phyloP scores from a whole-genome alignment of 73 alveolate genomes.

The Halteria grandinella region DNA sequence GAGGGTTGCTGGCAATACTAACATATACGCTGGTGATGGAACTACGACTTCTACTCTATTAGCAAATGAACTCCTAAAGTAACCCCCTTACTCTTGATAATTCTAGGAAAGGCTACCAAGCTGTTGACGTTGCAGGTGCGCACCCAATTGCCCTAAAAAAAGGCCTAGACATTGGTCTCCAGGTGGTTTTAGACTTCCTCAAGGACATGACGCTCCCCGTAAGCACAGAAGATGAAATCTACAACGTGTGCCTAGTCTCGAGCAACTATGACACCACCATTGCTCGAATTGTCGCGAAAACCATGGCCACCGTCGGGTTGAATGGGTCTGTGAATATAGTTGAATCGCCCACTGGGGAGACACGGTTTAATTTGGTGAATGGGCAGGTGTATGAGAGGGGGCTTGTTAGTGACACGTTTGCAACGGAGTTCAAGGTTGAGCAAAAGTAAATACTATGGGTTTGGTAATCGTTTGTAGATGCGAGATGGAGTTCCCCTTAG shows the following conservation, averaged over 20 bases:
- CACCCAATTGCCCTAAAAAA: constrained; percentile 74
- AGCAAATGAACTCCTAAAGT: constrained; percentile 55
- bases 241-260: constrained; percentile 70
- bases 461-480: constrained; percentile 2
- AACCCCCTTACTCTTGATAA: neutral
- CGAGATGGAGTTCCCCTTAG: constrained; percentile 73
- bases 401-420: constrained; percentile 57
- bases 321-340: constrained; percentile 71
- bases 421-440: neutral
- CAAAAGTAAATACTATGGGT: neutral
- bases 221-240: constrained; percentile 68
- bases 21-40: constrained; percentile 93
- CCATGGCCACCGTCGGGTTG: constrained; percentile 54
- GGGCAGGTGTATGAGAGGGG: constrained; percentile 75
- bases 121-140: constrained; percentile 62
- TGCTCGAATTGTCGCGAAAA: constrained; percentile 44
- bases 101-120: constrained; percentile 41
- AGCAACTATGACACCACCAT: constrained; percentile 66
- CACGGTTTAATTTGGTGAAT: constrained; percentile 15
- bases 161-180: constrained; percentile 75
- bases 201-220: constrained; percentile 68
- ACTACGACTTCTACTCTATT: constrained; percentile 88
- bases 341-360: constrained; percentile 51
- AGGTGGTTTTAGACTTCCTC: constrained; percentile 47
- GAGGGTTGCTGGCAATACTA: constrained; percentile 76